Evolutionary conservation across 768 basidiomycete species (phyloP).

Genomic region (Trametes coccinea): DNA sequence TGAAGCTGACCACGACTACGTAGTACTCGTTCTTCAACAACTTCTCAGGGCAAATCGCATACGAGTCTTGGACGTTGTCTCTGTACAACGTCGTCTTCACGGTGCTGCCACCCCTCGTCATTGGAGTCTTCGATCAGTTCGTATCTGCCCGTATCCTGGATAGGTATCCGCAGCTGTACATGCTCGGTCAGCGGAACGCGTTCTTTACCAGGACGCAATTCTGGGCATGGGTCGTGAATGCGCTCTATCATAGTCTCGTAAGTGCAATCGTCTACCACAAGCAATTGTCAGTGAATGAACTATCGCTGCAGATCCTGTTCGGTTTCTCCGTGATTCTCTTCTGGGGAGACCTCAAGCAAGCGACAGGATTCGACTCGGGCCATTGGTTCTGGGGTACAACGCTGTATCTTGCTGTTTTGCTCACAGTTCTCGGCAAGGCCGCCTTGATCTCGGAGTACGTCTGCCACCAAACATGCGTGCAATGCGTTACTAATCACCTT

Average conservation of each 20-base stretch:
- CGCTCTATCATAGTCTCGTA: conserved; percentile 86
- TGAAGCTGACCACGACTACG: no score
- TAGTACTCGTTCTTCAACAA: conserved; percentile 99
- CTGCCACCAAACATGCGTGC: neutral
- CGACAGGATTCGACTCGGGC: conserved; percentile 80
- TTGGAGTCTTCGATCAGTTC: conserved; percentile 98
- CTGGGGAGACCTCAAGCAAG: conserved; percentile 87
- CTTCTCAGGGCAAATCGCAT: conserved; percentile 97
- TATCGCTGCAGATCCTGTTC: conserved; percentile 65
- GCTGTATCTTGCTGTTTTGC: conserved; percentile 88
- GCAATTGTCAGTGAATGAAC: conserved; percentile 3
- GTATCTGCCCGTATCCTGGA: conserved; percentile 96
- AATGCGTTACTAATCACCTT: neutral
- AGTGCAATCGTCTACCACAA: conserved; percentile 29
- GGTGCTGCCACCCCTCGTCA: conserved; percentile 92
- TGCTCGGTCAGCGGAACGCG: conserved; percentile 88
- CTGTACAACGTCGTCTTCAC: conserved; percentile 97
- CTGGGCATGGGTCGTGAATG: conserved; percentile 91
- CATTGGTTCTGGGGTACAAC: conserved; percentile 99
- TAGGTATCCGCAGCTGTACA: conserved; percentile 95
- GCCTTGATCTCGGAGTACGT: conserved; percentile 96
- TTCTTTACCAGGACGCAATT: conserved; percentile 92
- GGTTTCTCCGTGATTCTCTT: conserved; percentile 88
- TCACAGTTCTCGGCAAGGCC: conserved; percentile 97
- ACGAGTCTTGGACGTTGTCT: conserved; percentile 98